A percentile compares a stretch with the other conserved stretches of the same genome.
phyloP scores from a whole-genome alignment of 1,284 basidiomycete genomes.

The Hemileia vastatrix region DNA sequence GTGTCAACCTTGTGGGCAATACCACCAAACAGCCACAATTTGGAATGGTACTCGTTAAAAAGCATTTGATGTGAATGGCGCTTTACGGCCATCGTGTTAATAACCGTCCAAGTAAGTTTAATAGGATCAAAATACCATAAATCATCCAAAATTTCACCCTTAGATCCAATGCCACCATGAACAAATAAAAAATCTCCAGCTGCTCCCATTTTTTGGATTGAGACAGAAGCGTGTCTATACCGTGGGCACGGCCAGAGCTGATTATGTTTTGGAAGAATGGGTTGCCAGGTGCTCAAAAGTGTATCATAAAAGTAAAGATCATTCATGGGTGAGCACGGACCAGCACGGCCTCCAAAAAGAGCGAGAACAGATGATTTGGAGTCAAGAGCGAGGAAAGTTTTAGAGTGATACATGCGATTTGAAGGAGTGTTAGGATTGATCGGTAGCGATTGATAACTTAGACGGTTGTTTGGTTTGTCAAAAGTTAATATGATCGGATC shows the following conservation, averaged over 20 bases:
- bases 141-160: slow-evolving; percentile 5
- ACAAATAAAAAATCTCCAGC: slow-evolving; percentile 1
- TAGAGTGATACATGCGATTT: slow-evolving; percentile 10
- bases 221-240: slow-evolving; percentile 13
- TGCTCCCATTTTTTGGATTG: slow-evolving; percentile 1
- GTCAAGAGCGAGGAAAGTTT: neutral
- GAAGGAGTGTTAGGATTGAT: slow-evolving; percentile 10
- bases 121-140: slow-evolving; percentile 19
- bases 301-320: slow-evolving; percentile 11
- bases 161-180: slow-evolving; percentile 19
- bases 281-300: neutral
- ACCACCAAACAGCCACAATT: slow-evolving; percentile 16
- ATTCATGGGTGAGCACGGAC: slow-evolving; percentile 5
- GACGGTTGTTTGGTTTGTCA: neutral
- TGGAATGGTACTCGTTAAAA: neutral
- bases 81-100: slow-evolving; percentile 6
- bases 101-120: neutral
- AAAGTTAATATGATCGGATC: slow-evolving; percentile 9
- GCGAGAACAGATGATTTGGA: slow-evolving; percentile 1
- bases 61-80: slow-evolving; percentile 22
- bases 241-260: slow-evolving; percentile 8
- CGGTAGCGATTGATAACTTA: slow-evolving; percentile 2
- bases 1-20: neutral
- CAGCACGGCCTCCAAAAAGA: slow-evolving; percentile 17
- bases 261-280: neutral